Percentiles rank a stretch among this genome's conserved stretches.
Conservation (phyloP, 441 rosid species). For the Jatropha multifida region DNA sequence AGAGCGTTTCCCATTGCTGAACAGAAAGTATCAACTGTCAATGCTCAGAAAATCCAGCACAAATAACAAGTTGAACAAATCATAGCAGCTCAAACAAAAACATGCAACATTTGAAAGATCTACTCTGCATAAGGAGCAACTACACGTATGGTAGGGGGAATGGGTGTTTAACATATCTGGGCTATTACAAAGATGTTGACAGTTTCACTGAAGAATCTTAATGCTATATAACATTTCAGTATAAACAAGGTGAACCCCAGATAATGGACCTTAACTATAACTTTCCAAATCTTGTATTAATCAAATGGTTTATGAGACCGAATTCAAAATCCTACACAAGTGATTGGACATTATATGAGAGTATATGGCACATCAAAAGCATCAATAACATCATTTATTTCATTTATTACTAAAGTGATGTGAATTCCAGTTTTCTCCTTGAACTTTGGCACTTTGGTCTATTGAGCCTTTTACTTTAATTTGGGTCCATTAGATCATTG, state of each 20-base stretch:
- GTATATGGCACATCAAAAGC: neutral
- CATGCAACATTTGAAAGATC: conserved; percentile 25
- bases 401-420: conserved; percentile 1
- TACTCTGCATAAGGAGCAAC: conserved; percentile 15
- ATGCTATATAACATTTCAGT: neutral
- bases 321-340: conserved; percentile 2
- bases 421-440: no score
- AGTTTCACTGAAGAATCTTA: neutral
- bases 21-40: conserved; percentile 62
- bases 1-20: conserved; percentile 81
- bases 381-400: neutral
- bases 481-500: no score
- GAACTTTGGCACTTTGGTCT: no score
- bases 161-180: neutral
- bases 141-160: neutral
- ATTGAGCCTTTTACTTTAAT: no score
- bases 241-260: neutral
- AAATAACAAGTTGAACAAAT: conserved; percentile 23
- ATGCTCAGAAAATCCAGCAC: conserved; percentile 25
- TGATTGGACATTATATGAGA: neutral
- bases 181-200: neutral
- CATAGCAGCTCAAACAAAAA: conserved; percentile 19
- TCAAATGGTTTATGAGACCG: neutral
- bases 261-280: neutral
- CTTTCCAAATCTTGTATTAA: neutral